Conservation (phyloP, 768 basidiomycete species). For the Leccinum arenicola region DNA sequence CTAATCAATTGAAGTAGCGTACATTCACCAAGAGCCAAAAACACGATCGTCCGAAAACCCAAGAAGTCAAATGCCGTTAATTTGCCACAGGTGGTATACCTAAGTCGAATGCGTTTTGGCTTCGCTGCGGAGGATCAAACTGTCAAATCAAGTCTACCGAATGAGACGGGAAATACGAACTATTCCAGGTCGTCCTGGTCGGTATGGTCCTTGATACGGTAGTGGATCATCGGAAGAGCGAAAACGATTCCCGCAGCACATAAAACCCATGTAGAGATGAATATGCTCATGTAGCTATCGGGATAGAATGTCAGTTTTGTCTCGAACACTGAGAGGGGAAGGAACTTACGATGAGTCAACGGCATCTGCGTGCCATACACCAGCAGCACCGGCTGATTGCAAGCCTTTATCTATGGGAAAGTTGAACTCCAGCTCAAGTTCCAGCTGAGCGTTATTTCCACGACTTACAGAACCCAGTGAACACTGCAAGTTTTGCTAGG, state of each 20-base stretch:
- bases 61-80: neutral
- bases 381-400: constrained; percentile 75
- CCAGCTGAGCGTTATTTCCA: neutral
- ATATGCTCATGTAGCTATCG: constrained; percentile 61
- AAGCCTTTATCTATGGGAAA: constrained; percentile 59
- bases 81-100: neutral
- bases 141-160: constrained; percentile 1
- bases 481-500: constrained; percentile 71
- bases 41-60: neutral
- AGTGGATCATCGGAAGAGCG: constrained; percentile 72
- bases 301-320: neutral
- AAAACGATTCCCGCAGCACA: constrained; percentile 62
- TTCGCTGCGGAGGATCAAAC: constrained; percentile 11
- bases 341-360: constrained; percentile 54
- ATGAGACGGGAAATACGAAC: constrained; percentile 31
- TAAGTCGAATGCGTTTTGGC: neutral
- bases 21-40: neutral
- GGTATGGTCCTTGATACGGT: constrained; percentile 62
- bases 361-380: constrained; percentile 69
- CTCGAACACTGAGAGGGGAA: neutral
- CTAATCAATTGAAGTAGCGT: neutral
- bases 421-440: neutral
- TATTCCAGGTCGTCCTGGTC: constrained; percentile 50
- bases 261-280: constrained; percentile 72
- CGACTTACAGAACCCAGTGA: constrained; percentile 75